Base-by-base conservation (phyloP, 495 filamentous ascomycete genomes). In the Penicillium crystallinum region DNA sequence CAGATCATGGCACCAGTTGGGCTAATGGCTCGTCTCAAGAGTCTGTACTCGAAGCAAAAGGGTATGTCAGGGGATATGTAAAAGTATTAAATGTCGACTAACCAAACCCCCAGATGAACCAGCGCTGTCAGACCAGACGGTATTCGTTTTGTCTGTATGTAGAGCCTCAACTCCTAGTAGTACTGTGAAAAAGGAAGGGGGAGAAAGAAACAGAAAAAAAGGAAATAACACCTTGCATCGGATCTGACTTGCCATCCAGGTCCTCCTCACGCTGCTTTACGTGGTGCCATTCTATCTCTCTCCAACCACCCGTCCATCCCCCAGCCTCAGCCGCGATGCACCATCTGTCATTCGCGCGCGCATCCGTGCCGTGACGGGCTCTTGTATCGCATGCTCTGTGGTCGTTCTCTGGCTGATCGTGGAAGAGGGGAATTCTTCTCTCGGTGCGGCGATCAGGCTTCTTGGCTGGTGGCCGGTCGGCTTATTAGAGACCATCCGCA, bases 261-360 rank as follows among this genome's bases (percentile, higher is more conserved):
- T 91, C 47, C 65, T 84, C 49, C 89, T 92, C 66, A 95, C 91
- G 4, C 62, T 89, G 52, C 66, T 87, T 73, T 98, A 97, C 74
- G 89, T 97, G 69, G 70, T 88, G 29, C 91, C 93, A 29, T 89
- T 98, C 77, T 97, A 97, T 71, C 71, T 92, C 55, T 93, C 84
- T 19, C 59, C 81, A 6, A 75, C 80, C 25, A 93, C 91, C 6
- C 85, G 91, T 17, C 91, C 91, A 3, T 90, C 89, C 1, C 79
- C 81, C n/a, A 81, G 77, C 45, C 81, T 96, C 17, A 87, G 88
- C 46, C 85, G 93, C 50, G 92, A 97, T 80, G 82, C 88, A 18
- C 90, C 93, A 17, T 87, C 85, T 8, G 91, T 95, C 17, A 96
- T 98, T 69, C 87, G 86, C 44, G 86, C 88, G 53, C 84, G 93